A percentile compares a stretch with the other conserved stretches of the same genome.
phyloP scores from a whole-genome alignment of 2,329 filamentous ascomycete genomes.

The Alternaria metachromatica region DNA sequence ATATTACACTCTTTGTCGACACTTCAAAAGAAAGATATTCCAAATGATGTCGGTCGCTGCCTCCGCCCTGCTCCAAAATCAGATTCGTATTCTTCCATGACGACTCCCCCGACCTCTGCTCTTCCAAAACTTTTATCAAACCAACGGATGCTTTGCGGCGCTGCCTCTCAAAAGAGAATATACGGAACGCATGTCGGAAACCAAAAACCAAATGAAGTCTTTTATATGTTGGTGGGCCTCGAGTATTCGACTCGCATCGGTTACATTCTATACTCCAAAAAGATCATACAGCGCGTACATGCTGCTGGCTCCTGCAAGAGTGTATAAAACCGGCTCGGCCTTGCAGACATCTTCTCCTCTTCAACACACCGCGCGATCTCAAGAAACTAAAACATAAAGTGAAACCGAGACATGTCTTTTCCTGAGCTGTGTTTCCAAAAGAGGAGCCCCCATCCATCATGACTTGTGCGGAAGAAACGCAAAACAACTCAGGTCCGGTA shows the following conservation, averaged over 20 bases:
- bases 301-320: neutral
- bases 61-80: neutral
- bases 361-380: neutral
- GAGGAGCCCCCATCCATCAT: too few species aligned
- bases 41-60: neutral
- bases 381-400: too few species aligned
- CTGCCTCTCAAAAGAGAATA: neutral
- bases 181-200: neutral
- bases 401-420: too few species aligned
- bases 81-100: neutral
- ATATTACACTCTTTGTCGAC: neutral
- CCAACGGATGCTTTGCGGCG: neutral
- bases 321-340: neutral
- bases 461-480: too few species aligned
- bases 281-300: too few species aligned
- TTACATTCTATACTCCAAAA: neutral
- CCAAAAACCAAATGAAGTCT: rapidly evolving
- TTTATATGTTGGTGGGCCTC: neutral
- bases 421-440: too few species aligned
- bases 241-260: neutral
- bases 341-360: neutral
- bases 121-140: neutral
- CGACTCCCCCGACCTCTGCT: neutral
- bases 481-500: too few species aligned
- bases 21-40: neutral